Evolutionary conservation across 2,329 filamentous ascomycete genomes (phyloP), one percentile per base, ranked within the genome.

Genomic region (Neopestalotiopsis clavispora): DNA sequence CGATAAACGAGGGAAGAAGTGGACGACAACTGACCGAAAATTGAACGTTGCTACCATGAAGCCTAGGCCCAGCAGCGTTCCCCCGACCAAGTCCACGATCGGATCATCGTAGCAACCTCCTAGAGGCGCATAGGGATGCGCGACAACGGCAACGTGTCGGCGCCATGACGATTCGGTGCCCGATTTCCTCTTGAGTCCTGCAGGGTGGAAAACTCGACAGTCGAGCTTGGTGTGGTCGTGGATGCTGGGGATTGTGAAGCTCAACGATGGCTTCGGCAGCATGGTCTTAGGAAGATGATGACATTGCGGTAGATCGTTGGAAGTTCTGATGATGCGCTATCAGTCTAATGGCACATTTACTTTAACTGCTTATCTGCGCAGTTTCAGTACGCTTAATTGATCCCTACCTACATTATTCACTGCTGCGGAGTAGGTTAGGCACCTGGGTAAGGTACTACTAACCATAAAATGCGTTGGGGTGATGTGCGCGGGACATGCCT

Each of bases 31-130:
- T 66, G 83, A 95, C 92, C 95, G 88, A 78, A 98, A 98, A 77
- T 98, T 98, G 80, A 98, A 98, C 0, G 94, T 97, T 7, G 87
- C 91, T 2, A 98, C 92, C 1, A 97, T 78, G 75, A 89, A 97
- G 1, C 93, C 93, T 66, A 85, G 81, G 4, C 86, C 83, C n/a
- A 97, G 79, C 60, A 97, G 83, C 69, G 91, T 86, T 1, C 84
- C 82, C 0, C 88, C 89, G 2, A 92, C 81, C 9, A 89, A 83
- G n/a, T 88, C 85, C 1, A 98, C 91, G 0, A 97, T 86, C 0
- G 88, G 87, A 77, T 98, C 95, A 77, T 98, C 93, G 77, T 90
- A 96, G 78, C 85, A 90, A 4, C 95, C 96, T 4, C 96, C 96
- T 65, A 98, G 83, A 0, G 94, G 91, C 42, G 94, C 94, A 77